phyloP scores from a whole-genome alignment of 2,329 filamentous ascomycete species.

The Scedosporium aurantiacum region DNA sequence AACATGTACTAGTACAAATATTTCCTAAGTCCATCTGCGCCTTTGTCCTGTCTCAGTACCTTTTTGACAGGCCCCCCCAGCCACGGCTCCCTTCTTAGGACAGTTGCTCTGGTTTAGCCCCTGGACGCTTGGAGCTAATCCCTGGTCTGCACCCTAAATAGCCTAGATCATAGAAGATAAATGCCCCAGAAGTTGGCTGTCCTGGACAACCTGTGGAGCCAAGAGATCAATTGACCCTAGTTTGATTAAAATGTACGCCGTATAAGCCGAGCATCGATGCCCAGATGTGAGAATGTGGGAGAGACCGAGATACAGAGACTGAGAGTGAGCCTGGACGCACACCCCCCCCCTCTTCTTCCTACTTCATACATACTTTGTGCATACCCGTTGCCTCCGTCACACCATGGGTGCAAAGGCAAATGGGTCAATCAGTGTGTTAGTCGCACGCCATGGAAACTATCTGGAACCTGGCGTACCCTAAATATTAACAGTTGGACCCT shows the following conservation, averaged over 20 bases:
- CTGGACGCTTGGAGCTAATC: background rate
- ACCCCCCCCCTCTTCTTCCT: background rate
- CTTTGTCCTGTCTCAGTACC: background rate
- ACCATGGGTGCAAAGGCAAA: too few relatives aligned
- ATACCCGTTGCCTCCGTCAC: background rate
- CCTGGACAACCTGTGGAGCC: conserved; percentile 11
- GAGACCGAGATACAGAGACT: too few relatives aligned
- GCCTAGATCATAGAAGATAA: background rate
- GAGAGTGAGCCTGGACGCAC: too few relatives aligned
- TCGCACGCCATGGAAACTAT: background rate
- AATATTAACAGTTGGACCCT: background rate
- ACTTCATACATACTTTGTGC: background rate
- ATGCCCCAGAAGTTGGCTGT: conserved; percentile 4
- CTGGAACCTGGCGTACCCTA: background rate
- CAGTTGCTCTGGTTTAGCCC: too few relatives aligned
- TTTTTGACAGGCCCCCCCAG: background rate
- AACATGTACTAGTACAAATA: background rate
- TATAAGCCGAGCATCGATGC: too few relatives aligned
- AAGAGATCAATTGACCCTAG: background rate
- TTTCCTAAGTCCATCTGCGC: background rate
- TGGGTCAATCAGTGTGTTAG: background rate
- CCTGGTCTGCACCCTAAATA: background rate
- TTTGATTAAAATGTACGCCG: conserved; percentile 1
- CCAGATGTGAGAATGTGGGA: too few relatives aligned
- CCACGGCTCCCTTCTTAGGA: background rate